Percentiles rank a stretch among this genome's conserved stretches.
phyloP scores from a whole-genome alignment of 768 basidiomycete genomes.

The Boletus barrowsii region DNA sequence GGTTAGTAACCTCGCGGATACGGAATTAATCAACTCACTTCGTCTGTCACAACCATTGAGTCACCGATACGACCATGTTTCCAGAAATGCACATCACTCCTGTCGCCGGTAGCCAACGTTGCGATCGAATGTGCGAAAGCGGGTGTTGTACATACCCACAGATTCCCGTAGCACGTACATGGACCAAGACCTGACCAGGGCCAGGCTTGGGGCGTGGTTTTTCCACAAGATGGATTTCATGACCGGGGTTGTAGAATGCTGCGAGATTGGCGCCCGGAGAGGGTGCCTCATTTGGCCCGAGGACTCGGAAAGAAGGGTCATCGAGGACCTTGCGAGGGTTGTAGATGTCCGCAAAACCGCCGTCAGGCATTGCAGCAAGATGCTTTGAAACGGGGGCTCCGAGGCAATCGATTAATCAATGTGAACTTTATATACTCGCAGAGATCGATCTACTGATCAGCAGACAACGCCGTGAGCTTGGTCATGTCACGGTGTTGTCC shows the following conservation, averaged over 20 bases:
- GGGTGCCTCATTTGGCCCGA: slow-evolving; percentile 49
- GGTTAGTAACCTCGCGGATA: background rate
- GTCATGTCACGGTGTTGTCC: no score
- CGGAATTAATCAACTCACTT: slow-evolving; percentile 34
- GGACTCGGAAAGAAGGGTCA: slow-evolving; percentile 52
- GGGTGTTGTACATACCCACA: slow-evolving; percentile 48
- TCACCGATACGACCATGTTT: slow-evolving; percentile 66
- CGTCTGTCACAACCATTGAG: slow-evolving; percentile 68
- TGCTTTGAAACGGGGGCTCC: background rate
- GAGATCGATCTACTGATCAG: background rate
- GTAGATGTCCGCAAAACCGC: slow-evolving; percentile 43
- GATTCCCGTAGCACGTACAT: slow-evolving; percentile 66
- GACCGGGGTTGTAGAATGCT: slow-evolving; percentile 60
- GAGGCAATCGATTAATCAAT: background rate
- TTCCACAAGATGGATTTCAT: slow-evolving; percentile 66
- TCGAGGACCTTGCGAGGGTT: slow-evolving; percentile 54
- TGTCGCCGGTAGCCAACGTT: slow-evolving; percentile 18
- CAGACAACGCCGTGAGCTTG: background rate
- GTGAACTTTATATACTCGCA: background rate
- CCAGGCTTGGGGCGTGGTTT: slow-evolving; percentile 60
- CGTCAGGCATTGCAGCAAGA: slow-evolving; percentile 18
- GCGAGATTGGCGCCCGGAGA: slow-evolving; percentile 51
- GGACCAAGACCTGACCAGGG: slow-evolving; percentile 62
- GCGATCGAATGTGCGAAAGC: background rate
- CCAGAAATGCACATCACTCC: slow-evolving; percentile 76